phyloP scores from a whole-genome alignment of 768 basidiomycete genomes.

The Candolleomyces aberdarensis region DNA sequence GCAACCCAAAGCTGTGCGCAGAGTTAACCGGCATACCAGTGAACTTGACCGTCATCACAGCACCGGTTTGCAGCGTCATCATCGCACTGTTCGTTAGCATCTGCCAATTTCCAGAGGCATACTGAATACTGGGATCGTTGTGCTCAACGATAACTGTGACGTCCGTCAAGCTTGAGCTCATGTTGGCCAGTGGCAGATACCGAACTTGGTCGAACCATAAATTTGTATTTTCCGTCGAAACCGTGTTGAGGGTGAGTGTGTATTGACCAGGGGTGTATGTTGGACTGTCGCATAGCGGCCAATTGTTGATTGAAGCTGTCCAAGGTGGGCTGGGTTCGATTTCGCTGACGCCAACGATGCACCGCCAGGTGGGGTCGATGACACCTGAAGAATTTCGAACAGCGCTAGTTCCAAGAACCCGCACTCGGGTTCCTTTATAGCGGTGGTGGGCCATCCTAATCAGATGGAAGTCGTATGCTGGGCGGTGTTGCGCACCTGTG shows the following conservation, averaged over 20 bases:
- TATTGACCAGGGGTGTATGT: conserved; percentile 9
- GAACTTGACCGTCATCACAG: conserved; percentile 17
- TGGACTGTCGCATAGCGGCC: conserved; percentile 15
- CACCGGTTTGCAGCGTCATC: conserved; percentile 14
- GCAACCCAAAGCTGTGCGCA: not conserved
- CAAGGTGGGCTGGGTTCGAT: not conserved
- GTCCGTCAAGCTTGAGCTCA: conserved; percentile 5
- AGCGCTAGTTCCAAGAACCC: not conserved
- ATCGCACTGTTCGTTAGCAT: conserved; percentile 10
- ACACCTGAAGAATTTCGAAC: not conserved
- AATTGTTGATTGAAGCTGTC: conserved; percentile 11
- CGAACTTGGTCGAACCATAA: conserved; percentile 19
- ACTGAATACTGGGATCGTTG: conserved; percentile 17
- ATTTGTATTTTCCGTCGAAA: conserved; percentile 7
- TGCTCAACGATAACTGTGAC: conserved; percentile 16
- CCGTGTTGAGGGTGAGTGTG: conserved; percentile 16
- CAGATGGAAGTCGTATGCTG: not conserved
- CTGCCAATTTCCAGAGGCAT: conserved; percentile 17
- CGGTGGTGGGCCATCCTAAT: not conserved
- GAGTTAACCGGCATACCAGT: conserved; percentile 14
- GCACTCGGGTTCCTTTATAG: not conserved
- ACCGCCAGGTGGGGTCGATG: not conserved
- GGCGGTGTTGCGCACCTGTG: not conserved
- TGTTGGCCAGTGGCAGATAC: conserved; percentile 12
- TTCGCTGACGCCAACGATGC: not conserved